Base-by-base conservation (phyloP, 495 filamentous ascomycete genomes). In the Aspergillus coremiiformis region DNA sequence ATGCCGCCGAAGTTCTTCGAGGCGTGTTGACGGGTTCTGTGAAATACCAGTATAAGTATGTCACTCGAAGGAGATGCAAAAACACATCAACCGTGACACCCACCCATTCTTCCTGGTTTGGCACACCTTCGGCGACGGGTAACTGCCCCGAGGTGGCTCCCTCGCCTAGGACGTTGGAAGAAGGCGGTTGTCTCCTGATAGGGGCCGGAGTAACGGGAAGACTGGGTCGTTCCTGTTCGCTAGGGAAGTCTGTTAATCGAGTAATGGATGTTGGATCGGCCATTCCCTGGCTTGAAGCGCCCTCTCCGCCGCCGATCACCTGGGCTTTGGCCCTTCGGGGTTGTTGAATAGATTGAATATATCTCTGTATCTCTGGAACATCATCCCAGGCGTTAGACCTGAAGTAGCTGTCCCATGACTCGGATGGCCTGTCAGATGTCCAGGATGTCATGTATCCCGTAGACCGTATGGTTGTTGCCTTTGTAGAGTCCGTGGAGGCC, bases 171-270 rank as follows among this genome's bases (percentile, higher is more conserved):
- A 73, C 81, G 32, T n/a, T 35, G 53, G 78, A 75, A 30, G 62
- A 71, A 55, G 78, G 75, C 19, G 64, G 73, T 39, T 74, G 68
- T 54, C 81, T 70, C 24, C 81, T 74, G 52, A 88, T 78, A 3
- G 90, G 88, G 1, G 87, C 87, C 2, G 90, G 90, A 11, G 90
- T 96, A 22, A 95, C 90, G 15, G 90, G 89, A n/a, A 95, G 77
- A 59, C 86, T 90, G 37, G 90, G 90, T 15, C 90, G 79, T 65
- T 96, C 90, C 53, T 79, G 66, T 64, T 85, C 87, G 56, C 79
- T 85, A 3, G 90, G 90, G 70, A 95, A 95, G 69, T 95, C 88
- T 22, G 89, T 95, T 20, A 95, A 68, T 54, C 73, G 84, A 51
- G 81, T 78, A 62, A 78, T 80, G 48, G 74, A 73, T 29, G 75